Evolutionary conservation across 768 basidiomycete species (phyloP).

Genomic region (Boletus fagicola): DNA sequence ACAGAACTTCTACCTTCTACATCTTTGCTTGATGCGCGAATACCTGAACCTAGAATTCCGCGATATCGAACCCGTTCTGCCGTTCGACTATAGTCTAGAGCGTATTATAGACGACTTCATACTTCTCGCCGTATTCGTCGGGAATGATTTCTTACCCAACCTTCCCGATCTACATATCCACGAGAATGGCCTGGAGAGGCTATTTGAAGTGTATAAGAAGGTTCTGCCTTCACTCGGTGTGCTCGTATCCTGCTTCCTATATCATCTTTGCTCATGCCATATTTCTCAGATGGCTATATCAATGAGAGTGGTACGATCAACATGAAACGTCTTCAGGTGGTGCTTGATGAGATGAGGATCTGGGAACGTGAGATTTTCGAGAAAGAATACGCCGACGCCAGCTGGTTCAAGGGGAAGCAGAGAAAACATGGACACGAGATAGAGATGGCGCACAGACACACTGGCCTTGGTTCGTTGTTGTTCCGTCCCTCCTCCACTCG

Average conservation of each 20-base stretch:
- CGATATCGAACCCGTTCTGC: slow-evolving; percentile 59
- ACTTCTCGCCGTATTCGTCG: slow-evolving; percentile 92
- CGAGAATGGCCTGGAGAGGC: slow-evolving; percentile 88
- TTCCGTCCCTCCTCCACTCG: neutral
- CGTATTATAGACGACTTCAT: slow-evolving; percentile 98
- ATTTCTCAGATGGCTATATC: slow-evolving; percentile 75
- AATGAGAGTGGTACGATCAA: slow-evolving; percentile 88
- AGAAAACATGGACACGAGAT: slow-evolving; percentile 64
- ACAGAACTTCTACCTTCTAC: slow-evolving; percentile 91
- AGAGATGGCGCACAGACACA: slow-evolving; percentile 57
- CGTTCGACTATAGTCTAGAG: slow-evolving; percentile 87
- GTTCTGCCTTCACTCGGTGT: slow-evolving; percentile 73
- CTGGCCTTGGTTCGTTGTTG: slow-evolving; percentile 57
- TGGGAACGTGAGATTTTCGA: slow-evolving; percentile 93
- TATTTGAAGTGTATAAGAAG: slow-evolving; percentile 96
- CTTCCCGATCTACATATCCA: slow-evolving; percentile 97
- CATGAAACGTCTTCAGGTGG: slow-evolving; percentile 73
- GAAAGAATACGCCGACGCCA: slow-evolving; percentile 84
- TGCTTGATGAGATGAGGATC: slow-evolving; percentile 83
- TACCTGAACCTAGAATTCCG: slow-evolving; percentile 96
- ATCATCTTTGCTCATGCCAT: neutral
- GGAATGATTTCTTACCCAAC: slow-evolving; percentile 97
- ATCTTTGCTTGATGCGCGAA: slow-evolving; percentile 92
- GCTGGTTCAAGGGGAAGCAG: slow-evolving; percentile 95
- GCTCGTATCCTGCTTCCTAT: slow-evolving; percentile 14